Conservation (phyloP, 805 yeast genomes). For the Wickerhamomyces xylosicus region DNA sequence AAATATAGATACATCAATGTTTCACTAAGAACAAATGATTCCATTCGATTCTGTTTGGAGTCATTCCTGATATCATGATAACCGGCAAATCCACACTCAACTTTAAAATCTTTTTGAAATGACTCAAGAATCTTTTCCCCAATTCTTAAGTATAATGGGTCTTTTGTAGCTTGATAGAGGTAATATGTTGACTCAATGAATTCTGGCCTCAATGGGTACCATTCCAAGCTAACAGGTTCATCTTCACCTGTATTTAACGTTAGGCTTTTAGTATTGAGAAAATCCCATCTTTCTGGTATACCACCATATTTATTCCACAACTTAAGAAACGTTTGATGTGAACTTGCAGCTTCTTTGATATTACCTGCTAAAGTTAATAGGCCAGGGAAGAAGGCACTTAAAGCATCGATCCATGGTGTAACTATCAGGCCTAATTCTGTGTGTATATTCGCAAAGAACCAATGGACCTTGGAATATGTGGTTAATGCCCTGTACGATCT, state of each 20-base stretch:
- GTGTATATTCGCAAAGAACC: constrained; percentile 50
- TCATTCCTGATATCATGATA: constrained; percentile 57
- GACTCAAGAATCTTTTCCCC: constrained; percentile 58
- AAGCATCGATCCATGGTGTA: constrained; percentile 72
- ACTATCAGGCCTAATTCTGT: constrained; percentile 36
- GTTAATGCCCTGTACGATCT: constrained; percentile 48
- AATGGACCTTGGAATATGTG: constrained; percentile 38
- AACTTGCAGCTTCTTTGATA: constrained; percentile 47
- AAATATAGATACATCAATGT: constrained; percentile 76
- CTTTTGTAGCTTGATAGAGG: constrained; percentile 73
- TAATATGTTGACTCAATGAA: constrained; percentile 83
- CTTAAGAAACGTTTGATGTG: constrained; percentile 57
- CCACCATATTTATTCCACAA: constrained; percentile 74
- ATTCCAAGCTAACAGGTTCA: constrained; percentile 50
- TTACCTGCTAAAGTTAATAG: constrained; percentile 73
- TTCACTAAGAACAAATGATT: constrained; percentile 81
- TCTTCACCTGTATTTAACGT: constrained; percentile 6
- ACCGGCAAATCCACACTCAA: constrained; percentile 77
- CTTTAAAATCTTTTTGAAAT: constrained; percentile 39
- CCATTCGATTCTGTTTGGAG: constrained; percentile 71
- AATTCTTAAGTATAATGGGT: constrained; percentile 70
- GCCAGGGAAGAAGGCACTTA: constrained; percentile 87
- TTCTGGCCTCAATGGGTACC: constrained; percentile 93
- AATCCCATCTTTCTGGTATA: constrained; percentile 85
- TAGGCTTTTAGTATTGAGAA: constrained; percentile 6